These are phyloP conservation scores for Stylosanthes scabra DNA, from an alignment of 331 rosid species.

Conservation along the genomic window DNA sequence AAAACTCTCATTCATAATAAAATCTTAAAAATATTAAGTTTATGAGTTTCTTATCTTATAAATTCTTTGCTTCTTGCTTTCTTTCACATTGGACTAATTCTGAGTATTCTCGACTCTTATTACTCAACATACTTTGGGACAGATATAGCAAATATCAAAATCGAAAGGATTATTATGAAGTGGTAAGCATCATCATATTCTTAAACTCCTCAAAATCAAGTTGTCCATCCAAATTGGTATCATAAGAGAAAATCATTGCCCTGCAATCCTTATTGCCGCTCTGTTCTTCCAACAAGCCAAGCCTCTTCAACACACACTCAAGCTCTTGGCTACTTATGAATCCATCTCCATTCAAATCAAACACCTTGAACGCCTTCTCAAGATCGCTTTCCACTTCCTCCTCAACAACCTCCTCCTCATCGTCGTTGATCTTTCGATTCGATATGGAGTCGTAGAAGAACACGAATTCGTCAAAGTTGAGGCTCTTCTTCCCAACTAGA, in stretches of 20 bases:
- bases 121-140: no score
- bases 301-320: constrained; percentile 51
- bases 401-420: neutral
- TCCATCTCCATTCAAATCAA: constrained; percentile 73
- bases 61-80: no score
- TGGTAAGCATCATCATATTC: constrained; percentile 64
- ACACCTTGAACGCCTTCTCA: constrained; percentile 65
- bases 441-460: constrained; percentile 54
- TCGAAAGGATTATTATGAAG: constrained; percentile 24
- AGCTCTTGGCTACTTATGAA: constrained; percentile 55
- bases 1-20: no score
- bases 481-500: constrained; percentile 44
- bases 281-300: constrained; percentile 58
- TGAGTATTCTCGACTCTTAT: no score
- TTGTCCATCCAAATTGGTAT: constrained; percentile 63
- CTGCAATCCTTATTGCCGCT: constrained; percentile 53
- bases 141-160: neutral
- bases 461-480: constrained; percentile 59
- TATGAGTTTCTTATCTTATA: no score
- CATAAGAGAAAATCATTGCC: constrained; percentile 63
- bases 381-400: constrained; percentile 53
- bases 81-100: no score
- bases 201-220: constrained; percentile 85
- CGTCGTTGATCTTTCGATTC: constrained; percentile 3
- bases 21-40: no score